Evolutionary conservation across 768 basidiomycete genomes (phyloP), one percentile per base, ranked within the genome.

Genomic region (Lenzites betulinus): DNA sequence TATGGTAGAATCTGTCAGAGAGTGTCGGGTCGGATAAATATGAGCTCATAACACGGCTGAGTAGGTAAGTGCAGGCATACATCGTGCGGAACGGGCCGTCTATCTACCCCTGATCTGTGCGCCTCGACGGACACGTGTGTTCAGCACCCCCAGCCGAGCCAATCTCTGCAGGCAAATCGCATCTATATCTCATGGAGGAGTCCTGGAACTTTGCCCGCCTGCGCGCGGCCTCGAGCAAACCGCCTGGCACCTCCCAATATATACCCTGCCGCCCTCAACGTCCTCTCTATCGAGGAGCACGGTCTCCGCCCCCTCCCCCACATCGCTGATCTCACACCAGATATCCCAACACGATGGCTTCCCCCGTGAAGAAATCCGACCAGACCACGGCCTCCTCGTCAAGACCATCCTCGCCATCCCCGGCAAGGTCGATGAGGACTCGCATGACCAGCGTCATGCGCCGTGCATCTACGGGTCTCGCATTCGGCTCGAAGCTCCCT

Each of bases 361-460:
- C 22, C 23, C 20, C 68, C 28, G 39, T 62, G 58, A 43, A 41
- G 49, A 26, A 50, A 58, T 38, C 64, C 64, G 33, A 64, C 60
- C 39, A 58, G 35, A 33, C 52, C 56, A 42, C 61, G n/a, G 46
- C 63, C 8, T 13, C 36, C 43, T 59, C 69, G 20, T 54, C 67
- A 11, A 57, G 61, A 44, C 58, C 62, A 9, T 39, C 66, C 11
- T 63, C 68, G 9, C 65, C 69, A 15, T 66, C 69, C 11, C 67
- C 65, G 4, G 55, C 58, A 16, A 48, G 57, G 38, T 67, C 66
- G 7, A 77, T 82, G 68, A 86, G 88, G 73, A 73, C 78, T 41
- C 85, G 88, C 51, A 81, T 89, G 76, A 83, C 83, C 51, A 79
- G 77, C 49, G 82, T 77, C 52, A 77, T 88, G 69, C 81, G 86